These are phyloP conservation scores for Cryptococcus sp. DNA, from an alignment of 1,284 basidiomycete genomes.

Conservation along the genomic window DNA sequence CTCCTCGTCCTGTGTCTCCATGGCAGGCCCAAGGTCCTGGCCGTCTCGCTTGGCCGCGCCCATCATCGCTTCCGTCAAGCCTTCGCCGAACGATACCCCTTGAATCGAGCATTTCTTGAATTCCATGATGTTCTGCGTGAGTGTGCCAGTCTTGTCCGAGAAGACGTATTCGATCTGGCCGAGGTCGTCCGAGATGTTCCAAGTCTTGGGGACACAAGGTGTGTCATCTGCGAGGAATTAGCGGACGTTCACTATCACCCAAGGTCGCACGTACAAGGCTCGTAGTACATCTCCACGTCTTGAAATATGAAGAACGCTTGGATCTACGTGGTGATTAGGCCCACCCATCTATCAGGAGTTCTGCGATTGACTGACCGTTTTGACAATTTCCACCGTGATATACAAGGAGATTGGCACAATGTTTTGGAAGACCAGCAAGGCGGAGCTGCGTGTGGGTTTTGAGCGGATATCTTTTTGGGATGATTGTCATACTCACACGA, in stretches of 20 bases:
- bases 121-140: conserved; percentile 97
- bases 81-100: conserved; percentile 86
- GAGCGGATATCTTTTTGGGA: conserved; percentile 1
- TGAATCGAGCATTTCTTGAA: conserved; percentile 93
- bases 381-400: conserved; percentile 97
- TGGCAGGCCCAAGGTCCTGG: conserved; percentile 64
- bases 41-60: conserved; percentile 86
- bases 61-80: conserved; percentile 90
- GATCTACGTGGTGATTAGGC: conserved; percentile 57
- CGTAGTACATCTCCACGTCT: conserved; percentile 96
- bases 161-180: conserved; percentile 98
- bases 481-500: conserved; percentile 65
- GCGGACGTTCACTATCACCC: background rate
- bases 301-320: conserved; percentile 98
- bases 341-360: background rate
- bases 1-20: conserved; percentile 69
- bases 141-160: conserved; percentile 95
- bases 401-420: conserved; percentile 96
- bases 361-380: conserved; percentile 57
- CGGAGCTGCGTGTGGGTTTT: conserved; percentile 60
- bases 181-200: conserved; percentile 97
- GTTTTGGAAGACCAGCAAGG: conserved; percentile 94
- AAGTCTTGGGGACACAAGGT: conserved; percentile 90
- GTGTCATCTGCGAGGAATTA: conserved; percentile 62
- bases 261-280: conserved; percentile 56